Base-by-base conservation (phyloP, 768 basidiomycete species). In the Trametes gibbosa region DNA sequence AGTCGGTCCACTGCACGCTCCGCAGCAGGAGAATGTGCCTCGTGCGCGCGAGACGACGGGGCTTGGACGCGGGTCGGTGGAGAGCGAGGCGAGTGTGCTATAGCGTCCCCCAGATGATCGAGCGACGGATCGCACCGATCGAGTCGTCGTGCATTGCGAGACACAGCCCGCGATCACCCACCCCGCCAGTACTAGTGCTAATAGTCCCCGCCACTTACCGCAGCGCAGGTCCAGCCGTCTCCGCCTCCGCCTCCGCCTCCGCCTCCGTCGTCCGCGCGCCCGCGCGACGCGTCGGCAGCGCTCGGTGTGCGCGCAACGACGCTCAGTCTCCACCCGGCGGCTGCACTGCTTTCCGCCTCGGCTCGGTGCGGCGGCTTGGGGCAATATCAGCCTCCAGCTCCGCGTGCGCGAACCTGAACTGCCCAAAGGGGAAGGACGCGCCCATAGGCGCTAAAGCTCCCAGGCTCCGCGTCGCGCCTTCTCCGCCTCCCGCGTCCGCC, bases 351-450 rank as follows among this genome's bases (percentile, higher is more conserved):
- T 53, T 59, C 13, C 2, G 5, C 12, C 39, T 40, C 52, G 52
- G 53, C 47, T 49, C 47, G 53, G 21, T 32, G 39, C 34, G 43
- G 52, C 47, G 27, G 48, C 29, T 43, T 14, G 21, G 43, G 59
- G 53, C 46, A 54, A 60, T 54, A 52, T 54, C 53, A 60, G 48
- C 59, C 50, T 60, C 48, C 52, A 60, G 59, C 47, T 46, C 59
- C 59, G 52, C 58, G 50, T 51, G 49, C 35, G 54, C 54, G 46
- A 25, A 56, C 47, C 37, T 29, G 16, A 19, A n/a, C 34, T 49
- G 39, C 55, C 39, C 13, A 16, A 21, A 41, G n/a, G 5, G 55
- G 55, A n/a, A 49, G 35, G 32, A 55, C 4, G 55, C 55, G 55
- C 55, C 39, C 55, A 25, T 25, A 17, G 23, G 37, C n/a, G n/a